Evolutionary conservation across 2,329 filamentous ascomycete species (phyloP).

Genomic region (Tolypocladium amazonense): DNA sequence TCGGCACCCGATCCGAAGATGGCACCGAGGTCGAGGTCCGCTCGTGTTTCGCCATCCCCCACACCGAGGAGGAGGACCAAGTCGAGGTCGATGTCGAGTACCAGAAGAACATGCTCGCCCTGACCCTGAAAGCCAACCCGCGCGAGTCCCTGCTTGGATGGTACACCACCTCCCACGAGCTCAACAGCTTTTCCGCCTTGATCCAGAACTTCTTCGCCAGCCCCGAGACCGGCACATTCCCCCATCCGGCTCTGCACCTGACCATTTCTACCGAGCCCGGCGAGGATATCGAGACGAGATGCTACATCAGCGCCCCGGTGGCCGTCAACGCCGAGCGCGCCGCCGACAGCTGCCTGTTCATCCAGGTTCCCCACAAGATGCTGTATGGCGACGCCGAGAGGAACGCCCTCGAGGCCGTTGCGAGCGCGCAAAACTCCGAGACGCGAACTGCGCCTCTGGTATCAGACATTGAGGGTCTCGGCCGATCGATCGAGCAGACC

Average conservation of each 20-base stretch:
- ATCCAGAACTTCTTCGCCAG: constrained; percentile 98
- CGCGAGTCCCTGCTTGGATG: constrained; percentile 92
- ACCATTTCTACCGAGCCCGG: constrained; percentile 87
- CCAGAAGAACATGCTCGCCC: constrained; percentile 96
- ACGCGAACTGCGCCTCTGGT: constrained; percentile 61
- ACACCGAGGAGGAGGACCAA: constrained; percentile 97
- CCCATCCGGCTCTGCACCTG: constrained; percentile 93
- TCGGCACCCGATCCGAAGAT: constrained; percentile 90
- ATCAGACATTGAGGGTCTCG: constrained; percentile 82
- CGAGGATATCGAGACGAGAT: constrained; percentile 77
- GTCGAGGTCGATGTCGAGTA: constrained; percentile 99
- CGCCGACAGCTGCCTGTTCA: constrained; percentile 93
- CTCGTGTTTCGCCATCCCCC: constrained; percentile 94
- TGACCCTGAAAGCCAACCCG: constrained; percentile 89
- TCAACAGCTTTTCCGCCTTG: constrained; percentile 96
- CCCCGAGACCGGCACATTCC: constrained; percentile 93
- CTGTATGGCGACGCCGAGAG: constrained; percentile 68
- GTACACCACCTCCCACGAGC: constrained; percentile 94
- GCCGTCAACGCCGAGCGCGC: constrained; percentile 91
- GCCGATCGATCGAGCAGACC: constrained; percentile 78
- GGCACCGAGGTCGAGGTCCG: constrained; percentile 93
- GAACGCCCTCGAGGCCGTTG: constrained; percentile 67
- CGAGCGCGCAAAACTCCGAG: constrained; percentile 70
- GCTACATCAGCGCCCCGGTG: constrained; percentile 92
- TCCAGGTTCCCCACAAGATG: constrained; percentile 92